Conservation (phyloP, 192 early-diverging fungal genomes). For the Coemansia sp. region DNA sequence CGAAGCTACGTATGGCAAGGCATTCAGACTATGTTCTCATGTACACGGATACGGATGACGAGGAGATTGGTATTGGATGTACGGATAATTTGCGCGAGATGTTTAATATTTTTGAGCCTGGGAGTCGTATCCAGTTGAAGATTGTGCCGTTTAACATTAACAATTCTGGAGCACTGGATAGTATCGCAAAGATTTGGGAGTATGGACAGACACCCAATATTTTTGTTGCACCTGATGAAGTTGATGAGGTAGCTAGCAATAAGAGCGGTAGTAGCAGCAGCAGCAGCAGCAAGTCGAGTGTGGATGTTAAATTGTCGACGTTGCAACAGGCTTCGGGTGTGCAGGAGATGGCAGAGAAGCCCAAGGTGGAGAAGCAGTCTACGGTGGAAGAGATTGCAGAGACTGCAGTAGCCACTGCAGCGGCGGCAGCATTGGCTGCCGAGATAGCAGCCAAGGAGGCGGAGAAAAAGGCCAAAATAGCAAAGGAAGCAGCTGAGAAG, state of each 20-base stretch:
- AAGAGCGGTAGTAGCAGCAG: not conserved
- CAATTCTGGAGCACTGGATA: slow-evolving; percentile 37
- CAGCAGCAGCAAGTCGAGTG: slow-evolving; percentile 11
- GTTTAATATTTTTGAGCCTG: slow-evolving; percentile 43
- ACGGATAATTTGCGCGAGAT: slow-evolving; percentile 46
- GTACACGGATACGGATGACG: slow-evolving; percentile 42
- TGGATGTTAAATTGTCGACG: slow-evolving; percentile 13
- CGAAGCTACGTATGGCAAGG: slow-evolving; percentile 37
- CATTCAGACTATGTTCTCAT: slow-evolving; percentile 32
- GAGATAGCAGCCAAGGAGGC: not conserved
- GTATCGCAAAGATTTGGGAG: slow-evolving; percentile 37
- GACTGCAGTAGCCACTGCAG: slow-evolving; percentile 23
- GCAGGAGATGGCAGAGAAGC: slow-evolving; percentile 11
- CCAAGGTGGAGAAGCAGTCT: slow-evolving; percentile 10
- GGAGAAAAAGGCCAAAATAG: too few species aligned
- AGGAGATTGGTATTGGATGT: slow-evolving; percentile 50
- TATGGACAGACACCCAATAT: slow-evolving; percentile 37
- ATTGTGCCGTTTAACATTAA: slow-evolving; percentile 41
- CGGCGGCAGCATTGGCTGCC: slow-evolving; percentile 1
- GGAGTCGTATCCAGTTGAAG: slow-evolving; percentile 31
- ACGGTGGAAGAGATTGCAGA: slow-evolving; percentile 32
- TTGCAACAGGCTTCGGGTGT: slow-evolving; percentile 14
- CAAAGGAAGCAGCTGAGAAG: slow-evolving; percentile 3
- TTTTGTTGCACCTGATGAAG: slow-evolving; percentile 18
- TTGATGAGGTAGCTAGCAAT: too few species aligned